Conservation (phyloP, 73 alveolate species). For the Uronychia setigera region DNA sequence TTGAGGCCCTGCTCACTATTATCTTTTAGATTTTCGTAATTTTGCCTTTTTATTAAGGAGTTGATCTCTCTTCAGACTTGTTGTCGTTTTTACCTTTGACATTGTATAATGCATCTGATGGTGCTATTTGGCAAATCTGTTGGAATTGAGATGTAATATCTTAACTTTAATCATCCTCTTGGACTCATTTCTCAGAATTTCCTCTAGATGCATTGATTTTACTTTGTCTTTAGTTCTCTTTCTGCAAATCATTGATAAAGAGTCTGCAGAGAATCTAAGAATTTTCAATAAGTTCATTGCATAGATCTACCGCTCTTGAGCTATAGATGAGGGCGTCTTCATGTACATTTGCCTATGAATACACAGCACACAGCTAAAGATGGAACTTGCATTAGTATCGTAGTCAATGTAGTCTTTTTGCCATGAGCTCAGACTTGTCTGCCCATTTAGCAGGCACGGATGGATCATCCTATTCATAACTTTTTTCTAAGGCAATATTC, state of each 20-base stretch:
- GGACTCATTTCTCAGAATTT: not conserved
- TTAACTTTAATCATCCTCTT: too few species aligned
- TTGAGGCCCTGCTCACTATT: not conserved
- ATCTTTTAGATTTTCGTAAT: slow-evolving; percentile 15
- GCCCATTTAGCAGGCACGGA: not conserved
- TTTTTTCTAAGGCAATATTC: not conserved
- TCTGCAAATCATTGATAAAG: slow-evolving; percentile 24
- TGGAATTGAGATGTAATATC: slow-evolving; percentile 1
- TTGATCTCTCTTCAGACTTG: not conserved
- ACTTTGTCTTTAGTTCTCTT: slow-evolving; percentile 8
- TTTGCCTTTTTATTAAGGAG: not conserved
- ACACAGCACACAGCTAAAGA: slow-evolving; percentile 42
- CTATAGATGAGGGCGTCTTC: slow-evolving; percentile 44
- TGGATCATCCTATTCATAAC: slow-evolving; percentile 33
- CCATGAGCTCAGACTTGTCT: slow-evolving; percentile 20
- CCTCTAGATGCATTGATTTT: not conserved
- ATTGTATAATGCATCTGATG: not conserved
- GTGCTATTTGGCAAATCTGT: too few species aligned
- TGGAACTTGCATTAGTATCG: slow-evolving; percentile 52
- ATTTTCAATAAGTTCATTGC: slow-evolving; percentile 31
- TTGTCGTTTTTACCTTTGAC: not conserved
- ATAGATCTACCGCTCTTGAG: slow-evolving; percentile 2
- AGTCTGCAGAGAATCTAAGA: slow-evolving; percentile 31
- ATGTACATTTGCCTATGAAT: slow-evolving; percentile 31
- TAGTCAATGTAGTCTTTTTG: slow-evolving; percentile 28